A percentile compares a stretch with the other conserved stretches of the same genome.
These are phyloP conservation scores for Fomitopsis schrenkii DNA, from an alignment of 1,284 basidiomycete species.

Conservation along the genomic window DNA sequence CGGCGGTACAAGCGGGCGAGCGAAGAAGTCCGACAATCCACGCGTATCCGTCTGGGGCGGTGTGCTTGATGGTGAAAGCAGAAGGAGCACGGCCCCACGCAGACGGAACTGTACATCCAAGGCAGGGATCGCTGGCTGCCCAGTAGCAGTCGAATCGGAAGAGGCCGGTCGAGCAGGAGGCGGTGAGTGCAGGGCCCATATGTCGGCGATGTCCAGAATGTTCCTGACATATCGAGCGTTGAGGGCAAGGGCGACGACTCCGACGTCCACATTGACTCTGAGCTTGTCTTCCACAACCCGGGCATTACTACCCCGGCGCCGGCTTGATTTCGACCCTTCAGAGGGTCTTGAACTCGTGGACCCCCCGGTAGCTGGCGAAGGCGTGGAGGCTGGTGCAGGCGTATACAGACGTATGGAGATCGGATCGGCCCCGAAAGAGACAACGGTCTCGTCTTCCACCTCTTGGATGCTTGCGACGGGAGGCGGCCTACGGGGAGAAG, in stretches of 20 bases:
- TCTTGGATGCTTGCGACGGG: conserved; percentile 9
- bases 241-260: conserved; percentile 49
- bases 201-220: conserved; percentile 38
- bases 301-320: neutral
- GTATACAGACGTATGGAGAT: conserved; percentile 53
- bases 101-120: conserved; percentile 35
- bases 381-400: conserved; percentile 22
- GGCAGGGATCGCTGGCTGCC: conserved; percentile 22
- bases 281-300: conserved; percentile 12
- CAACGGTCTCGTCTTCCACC: conserved; percentile 39
- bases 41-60: conserved; percentile 7
- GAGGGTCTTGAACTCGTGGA: neutral
- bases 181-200: conserved; percentile 31
- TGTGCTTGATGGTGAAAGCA: conserved; percentile 33
- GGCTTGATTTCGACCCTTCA: neutral
- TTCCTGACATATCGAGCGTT: conserved; percentile 49
- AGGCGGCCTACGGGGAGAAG: conserved; percentile 4
- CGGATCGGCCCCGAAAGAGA: conserved; percentile 57
- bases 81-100: conserved; percentile 47
- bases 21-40: conserved; percentile 42
- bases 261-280: conserved; percentile 33
- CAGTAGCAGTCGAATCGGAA: conserved; percentile 1
- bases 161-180: neutral
- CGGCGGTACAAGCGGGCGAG: conserved; percentile 53
- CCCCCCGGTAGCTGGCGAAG: neutral